Percentiles rank a stretch among this genome's conserved stretches.
phyloP scores from a whole-genome alignment of 306 rosid genomes.

The Trifolium dubium region DNA sequence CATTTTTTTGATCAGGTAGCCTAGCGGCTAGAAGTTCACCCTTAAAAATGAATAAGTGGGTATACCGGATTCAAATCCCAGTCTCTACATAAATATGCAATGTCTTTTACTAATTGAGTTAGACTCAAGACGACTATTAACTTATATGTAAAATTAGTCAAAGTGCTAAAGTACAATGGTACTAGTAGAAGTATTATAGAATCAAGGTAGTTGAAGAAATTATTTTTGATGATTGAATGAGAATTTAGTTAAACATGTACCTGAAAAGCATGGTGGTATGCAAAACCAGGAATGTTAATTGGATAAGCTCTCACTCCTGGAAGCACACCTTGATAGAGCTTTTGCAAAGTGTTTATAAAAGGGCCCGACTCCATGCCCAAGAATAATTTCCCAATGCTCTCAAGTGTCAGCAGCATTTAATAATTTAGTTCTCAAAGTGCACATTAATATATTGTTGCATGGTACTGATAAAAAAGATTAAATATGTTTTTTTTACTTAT shows the following conservation, averaged over 20 bases:
- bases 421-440: not conserved
- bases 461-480: not conserved
- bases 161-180: too few species aligned
- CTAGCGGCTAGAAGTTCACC: too few species aligned
- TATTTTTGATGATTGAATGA: not conserved
- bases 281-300: constrained; percentile 50
- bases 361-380: constrained; percentile 21
- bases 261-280: constrained; percentile 40
- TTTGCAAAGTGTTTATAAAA: constrained; percentile 9
- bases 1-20: too few species aligned
- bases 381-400: constrained; percentile 33
- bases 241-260: not conserved
- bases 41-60: too few species aligned
- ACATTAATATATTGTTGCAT: not conserved
- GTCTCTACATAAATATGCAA: too few species aligned
- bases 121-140: too few species aligned
- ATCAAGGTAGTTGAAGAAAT: too few species aligned
- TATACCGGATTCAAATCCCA: too few species aligned
- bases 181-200: too few species aligned
- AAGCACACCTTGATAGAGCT: constrained; percentile 11
- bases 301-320: constrained; percentile 52
- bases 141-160: too few species aligned
- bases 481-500: too few species aligned
- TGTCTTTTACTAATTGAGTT: too few species aligned
- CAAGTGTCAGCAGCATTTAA: constrained; percentile 28